A percentile compares a stretch with the other conserved stretches of the same genome.
phyloP scores from a whole-genome alignment of 805 yeast species.

The Wickerhamiella brachini region DNA sequence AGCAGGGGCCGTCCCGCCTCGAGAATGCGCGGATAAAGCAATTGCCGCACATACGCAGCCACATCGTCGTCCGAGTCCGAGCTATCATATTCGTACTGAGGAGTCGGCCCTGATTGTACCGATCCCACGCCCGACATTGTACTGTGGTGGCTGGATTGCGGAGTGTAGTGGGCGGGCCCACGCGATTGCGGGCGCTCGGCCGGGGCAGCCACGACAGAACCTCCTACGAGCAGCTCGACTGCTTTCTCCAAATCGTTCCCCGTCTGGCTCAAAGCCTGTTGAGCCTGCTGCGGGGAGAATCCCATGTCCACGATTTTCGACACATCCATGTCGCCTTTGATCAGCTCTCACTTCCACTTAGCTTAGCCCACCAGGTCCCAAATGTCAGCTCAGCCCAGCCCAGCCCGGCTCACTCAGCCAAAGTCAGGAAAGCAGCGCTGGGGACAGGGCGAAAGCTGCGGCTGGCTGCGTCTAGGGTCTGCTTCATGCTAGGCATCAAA shows the following conservation, averaged over 20 bases:
- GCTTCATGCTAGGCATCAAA: not conserved
- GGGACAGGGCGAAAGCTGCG: not conserved
- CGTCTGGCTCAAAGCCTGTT: not conserved
- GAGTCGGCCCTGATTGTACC: not conserved
- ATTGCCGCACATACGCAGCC: not conserved
- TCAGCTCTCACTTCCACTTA: too few relatives aligned
- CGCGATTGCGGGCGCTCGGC: not conserved
- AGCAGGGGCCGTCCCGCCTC: not conserved
- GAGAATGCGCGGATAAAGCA: not conserved
- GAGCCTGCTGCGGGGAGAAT: not conserved
- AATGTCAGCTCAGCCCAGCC: too few relatives aligned
- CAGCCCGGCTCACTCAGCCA: too few relatives aligned
- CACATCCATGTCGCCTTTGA: too few relatives aligned
- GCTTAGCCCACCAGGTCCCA: too few relatives aligned
- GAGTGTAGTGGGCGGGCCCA: not conserved
- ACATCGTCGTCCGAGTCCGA: not conserved
- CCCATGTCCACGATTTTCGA: conserved; percentile 1
- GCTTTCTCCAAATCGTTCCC: not conserved
- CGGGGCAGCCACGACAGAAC: not conserved
- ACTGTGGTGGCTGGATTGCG: not conserved
- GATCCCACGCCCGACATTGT: too few relatives aligned
- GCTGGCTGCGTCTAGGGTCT: not conserved
- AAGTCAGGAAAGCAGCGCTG: too few relatives aligned
- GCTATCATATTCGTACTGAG: not conserved
- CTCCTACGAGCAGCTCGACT: not conserved